Base-by-base conservation (phyloP, 2,329 filamentous ascomycete genomes). In the Fusarium buxicola region DNA sequence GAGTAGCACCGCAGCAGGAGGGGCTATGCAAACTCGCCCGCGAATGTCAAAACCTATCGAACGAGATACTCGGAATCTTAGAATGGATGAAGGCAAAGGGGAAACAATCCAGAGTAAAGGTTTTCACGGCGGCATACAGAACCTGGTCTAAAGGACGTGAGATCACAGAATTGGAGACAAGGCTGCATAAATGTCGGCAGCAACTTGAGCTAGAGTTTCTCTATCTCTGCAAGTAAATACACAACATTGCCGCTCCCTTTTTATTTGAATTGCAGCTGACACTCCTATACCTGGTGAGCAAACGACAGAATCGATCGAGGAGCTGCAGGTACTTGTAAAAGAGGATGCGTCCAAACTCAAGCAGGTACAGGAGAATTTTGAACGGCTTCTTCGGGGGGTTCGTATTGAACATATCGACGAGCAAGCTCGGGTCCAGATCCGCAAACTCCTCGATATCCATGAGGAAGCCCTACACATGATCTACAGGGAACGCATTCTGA, bases 1-100 rank as follows among this genome's bases (percentile, higher is more conserved):
- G 4, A 2, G 8, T 38, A 3, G 2, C 15, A 0, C 21, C 28
- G 1, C 10, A 48, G 4, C 36, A 49, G 3, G 30, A 24, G 2
- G 38, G 15, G 1, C 3, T 58, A 3, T 13, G 18, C 7, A 16
- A 43, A 2, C 50, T 55, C 8, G 25, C 15, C 1, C 6, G 15
- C 1, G 32, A 18, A 2, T 38, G 55, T 16, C 13, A 55, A 3
- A 27, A 39, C 3, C 10, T 55, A 9, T 55, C 50, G 3, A 24
- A 43, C 7, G 8, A 25, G 8, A 55, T 55, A 3, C 11, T 47
- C 6, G n/a, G 31, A 2, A 27, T 53, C 5, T 8, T 56, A 3
- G 24, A 24, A 4, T 45, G 45, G 21, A 34, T 56, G 4, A 52
- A 27, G 8, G 32, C 53, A 3, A 45, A 56, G 9, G n/a, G n/a